Conservation (phyloP, 805 yeast species). For the Ogataea zsoltii region DNA sequence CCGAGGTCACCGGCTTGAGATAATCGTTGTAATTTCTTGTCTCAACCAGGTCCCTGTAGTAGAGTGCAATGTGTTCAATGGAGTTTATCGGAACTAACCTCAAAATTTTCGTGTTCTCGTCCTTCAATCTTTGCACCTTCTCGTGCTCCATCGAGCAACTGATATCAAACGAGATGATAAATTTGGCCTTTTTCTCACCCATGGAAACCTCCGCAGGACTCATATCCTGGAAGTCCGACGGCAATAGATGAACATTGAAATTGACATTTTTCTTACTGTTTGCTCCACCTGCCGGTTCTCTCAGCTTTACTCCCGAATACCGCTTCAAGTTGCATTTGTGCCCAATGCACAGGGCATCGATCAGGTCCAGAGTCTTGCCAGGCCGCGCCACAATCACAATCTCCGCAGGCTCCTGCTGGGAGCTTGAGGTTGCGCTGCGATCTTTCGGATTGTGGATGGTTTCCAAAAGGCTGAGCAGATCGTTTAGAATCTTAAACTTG, state of each 20-base stretch:
- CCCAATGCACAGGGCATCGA: conserved; percentile 71
- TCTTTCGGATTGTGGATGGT: conserved; percentile 30
- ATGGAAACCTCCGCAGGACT: conserved; percentile 18
- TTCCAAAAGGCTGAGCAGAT: conserved; percentile 58
- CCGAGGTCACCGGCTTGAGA: conserved; percentile 72
- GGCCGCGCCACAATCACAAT: conserved; percentile 72
- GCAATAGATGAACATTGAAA: conserved; percentile 44
- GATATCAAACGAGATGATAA: conserved; percentile 36
- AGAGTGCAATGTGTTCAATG: conserved; percentile 74
- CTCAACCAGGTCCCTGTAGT: conserved; percentile 39
- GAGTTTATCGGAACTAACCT: conserved; percentile 77
- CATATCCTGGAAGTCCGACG: conserved; percentile 33
- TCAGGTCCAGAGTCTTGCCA: conserved; percentile 67
- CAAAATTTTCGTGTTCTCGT: conserved; percentile 42
- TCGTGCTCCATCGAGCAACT: conserved; percentile 28
- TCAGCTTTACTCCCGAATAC: conserved; percentile 62
- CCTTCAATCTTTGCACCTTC: conserved; percentile 13
- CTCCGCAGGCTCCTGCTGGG: conserved; percentile 36
- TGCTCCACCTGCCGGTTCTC: conserved; percentile 38
- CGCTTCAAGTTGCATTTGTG: conserved; percentile 55
- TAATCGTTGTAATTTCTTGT: conserved; percentile 42
- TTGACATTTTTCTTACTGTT: conserved; percentile 26
- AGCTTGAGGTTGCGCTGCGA: not conserved
- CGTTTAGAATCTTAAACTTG: conserved; percentile 71
- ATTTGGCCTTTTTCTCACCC: conserved; percentile 20